Evolutionary conservation across 108 stramenopile species (phyloP), one percentile per base, ranked within the genome.

Genomic region (Cyclotella distinguenda): DNA sequence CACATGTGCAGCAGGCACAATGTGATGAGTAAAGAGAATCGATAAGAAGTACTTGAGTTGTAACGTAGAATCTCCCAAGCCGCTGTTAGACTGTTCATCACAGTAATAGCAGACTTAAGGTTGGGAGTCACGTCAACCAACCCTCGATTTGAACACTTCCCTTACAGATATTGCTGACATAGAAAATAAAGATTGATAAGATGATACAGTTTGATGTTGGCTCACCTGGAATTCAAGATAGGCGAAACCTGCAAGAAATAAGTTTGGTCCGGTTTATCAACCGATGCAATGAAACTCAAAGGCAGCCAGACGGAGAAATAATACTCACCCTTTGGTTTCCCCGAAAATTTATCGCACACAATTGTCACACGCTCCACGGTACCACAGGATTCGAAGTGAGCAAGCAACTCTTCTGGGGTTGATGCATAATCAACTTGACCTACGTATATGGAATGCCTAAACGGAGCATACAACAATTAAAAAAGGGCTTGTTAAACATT

Each of bases 311-410:
- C 25, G 13, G 0, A 44, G 16, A 6, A 44, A 47, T 10, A 16
- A 2, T 11, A 48, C 92, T 38, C 64, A 80, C 86, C 93, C 68
- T 97, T 97, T 10, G 96, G 90, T 44, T 81, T 87, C 1, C 98
- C 98, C 0, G 97, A 89, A 55, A 82, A 87, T 72, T 97, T 96
- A 82, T 99, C 95, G 70, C 98, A 97, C 19, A 96, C 90, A 68
- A 99, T 99, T 22, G 98, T 99, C 3, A 99, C 95, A n/a, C 98
- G 84, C 61, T 97, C 96, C 31, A 99, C 92, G 9, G 89, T 91
- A 10, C 97, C 98, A 70, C 98, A 99, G 0, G 85, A 84, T 67
- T 91, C 84, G 81, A 99, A 99, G 74, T 97, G 97, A 3, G 87
- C 68, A 51, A 95, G 82, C 31, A 99, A 67, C 59, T 99, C 96